A percentile compares a stretch with the other conserved stretches of the same genome.
Evolutionary conservation across 805 yeast genomes (phyloP).

Genomic region (Candida boleticola): DNA sequence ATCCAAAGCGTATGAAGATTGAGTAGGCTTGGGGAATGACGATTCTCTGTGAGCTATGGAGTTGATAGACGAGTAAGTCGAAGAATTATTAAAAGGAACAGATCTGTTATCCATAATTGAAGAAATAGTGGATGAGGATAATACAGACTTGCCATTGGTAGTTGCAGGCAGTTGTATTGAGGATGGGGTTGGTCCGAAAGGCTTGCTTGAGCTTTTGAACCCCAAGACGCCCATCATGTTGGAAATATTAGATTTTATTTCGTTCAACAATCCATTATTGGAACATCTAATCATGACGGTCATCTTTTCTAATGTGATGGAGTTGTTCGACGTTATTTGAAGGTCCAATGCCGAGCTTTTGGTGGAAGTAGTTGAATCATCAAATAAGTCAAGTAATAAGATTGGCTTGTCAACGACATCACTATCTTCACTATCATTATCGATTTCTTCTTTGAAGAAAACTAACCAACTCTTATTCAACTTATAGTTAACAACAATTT

Average conservation of each 20-base stretch:
- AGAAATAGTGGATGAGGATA: constrained; percentile 30
- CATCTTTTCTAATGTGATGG: constrained; percentile 28
- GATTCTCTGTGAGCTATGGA: constrained; percentile 2
- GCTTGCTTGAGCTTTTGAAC: background rate
- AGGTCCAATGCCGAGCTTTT: constrained; percentile 40
- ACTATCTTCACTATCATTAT: constrained; percentile 15
- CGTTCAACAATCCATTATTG: constrained; percentile 22
- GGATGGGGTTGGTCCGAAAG: constrained; percentile 2
- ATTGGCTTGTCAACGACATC: constrained; percentile 37
- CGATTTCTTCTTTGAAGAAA: constrained; percentile 39
- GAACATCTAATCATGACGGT: constrained; percentile 34
- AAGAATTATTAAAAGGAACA: constrained; percentile 10
- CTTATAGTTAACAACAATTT: constrained; percentile 38
- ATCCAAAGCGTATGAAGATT: constrained; percentile 3
- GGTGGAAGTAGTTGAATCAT: constrained; percentile 21
- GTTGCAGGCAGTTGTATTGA: constrained; percentile 8
- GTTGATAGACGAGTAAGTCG: constrained; percentile 17
- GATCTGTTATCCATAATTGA: constrained; percentile 34
- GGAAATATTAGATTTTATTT: constrained; percentile 23
- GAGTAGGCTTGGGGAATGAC: constrained; percentile 2
- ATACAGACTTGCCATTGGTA: constrained; percentile 4
- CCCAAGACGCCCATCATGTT: constrained; percentile 26
- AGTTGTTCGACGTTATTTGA: constrained; percentile 30
- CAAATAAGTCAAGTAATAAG: constrained; percentile 29
- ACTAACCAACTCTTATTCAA: constrained; percentile 35